Evolutionary conservation across 257 asterid genomes (phyloP), one percentile per base, ranked within the genome.

Genomic region (Parsonsia alboflavescens): DNA sequence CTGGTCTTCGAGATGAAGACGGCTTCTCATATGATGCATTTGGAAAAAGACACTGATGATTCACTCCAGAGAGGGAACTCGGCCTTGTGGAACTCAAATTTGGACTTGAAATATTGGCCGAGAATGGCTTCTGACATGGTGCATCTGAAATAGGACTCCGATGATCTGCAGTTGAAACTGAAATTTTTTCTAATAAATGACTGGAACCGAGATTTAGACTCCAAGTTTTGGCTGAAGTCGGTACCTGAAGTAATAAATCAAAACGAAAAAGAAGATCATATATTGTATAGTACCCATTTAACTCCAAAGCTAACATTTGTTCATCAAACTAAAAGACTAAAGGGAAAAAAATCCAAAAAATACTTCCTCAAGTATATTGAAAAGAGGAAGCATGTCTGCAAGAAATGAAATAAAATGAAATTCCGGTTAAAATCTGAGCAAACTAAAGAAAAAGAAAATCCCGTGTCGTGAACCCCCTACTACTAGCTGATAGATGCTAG

Each of bases 231-330:
- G 13, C 65, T 53, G 70, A 68, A 68, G 75, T 42, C 62, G 80
- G 78, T 21, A 76, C 80, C 87, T 82, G 56, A 30, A 52, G 19
- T 70, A 54, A 67, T 15, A n/a, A 7, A 24, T 49, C 19, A 17
- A n/a, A 30, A 16, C 7, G 7, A 2, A 41, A 7, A n/a, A n/a
- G n/a, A n/a, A n/a, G n/a, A n/a, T n/a, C 4, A 33, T 17, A 1
- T 13, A 59, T 15, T 13, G 9, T 44, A 61, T 22, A 36, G 22
- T 13, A 62, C 22, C 39, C 19, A 50, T 22, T 5, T 36, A 2
- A 64, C 24, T 64, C 28, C 44, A 3, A 64, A 75, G 69, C 11
- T 50, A 64, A 15, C 30, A 10, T 48, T 19, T n/a, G 44, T 50
- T 64, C 24, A 48, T 33, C 41, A 64, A 70, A 56, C 26, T 22